A percentile compares a stretch with the other conserved stretches of the same genome.
phyloP scores from a whole-genome alignment of 495 filamentous ascomycete genomes.

The Pseudomonodictys pantanalensis region DNA sequence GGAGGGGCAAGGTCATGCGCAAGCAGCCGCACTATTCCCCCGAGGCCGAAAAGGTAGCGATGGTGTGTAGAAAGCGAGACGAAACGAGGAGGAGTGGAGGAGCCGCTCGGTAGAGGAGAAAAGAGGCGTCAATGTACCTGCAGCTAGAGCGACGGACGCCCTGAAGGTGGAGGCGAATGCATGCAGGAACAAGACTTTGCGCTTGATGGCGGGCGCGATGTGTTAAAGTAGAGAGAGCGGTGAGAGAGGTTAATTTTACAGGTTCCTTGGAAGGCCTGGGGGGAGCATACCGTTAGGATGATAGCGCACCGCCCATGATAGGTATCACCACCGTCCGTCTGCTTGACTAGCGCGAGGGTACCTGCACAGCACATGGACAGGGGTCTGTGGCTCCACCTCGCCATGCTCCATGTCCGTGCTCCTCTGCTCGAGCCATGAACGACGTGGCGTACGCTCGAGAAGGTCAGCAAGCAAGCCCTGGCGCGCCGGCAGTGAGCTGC shows the following conservation, averaged over 20 bases:
- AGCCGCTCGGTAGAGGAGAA: neutral
- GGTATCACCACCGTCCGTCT: slow-evolving; percentile 24
- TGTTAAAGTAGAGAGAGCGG: slow-evolving; percentile 22
- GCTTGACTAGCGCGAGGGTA: slow-evolving; percentile 5
- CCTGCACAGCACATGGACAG: slow-evolving; percentile 19
- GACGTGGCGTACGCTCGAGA: slow-evolving; percentile 12
- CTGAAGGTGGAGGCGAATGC: slow-evolving; percentile 6
- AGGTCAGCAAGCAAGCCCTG: slow-evolving; percentile 4
- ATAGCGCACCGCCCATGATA: slow-evolving; percentile 26
- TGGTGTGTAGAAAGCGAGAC: neutral
- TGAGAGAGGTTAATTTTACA: slow-evolving; percentile 32
- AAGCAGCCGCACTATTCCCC: slow-evolving; percentile 23
- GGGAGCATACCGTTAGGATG: slow-evolving; percentile 22
- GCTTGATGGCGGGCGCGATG: slow-evolving; percentile 17
- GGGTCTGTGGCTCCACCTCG: slow-evolving; percentile 6
- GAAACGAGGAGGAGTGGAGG: neutral
- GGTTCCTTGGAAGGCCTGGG: slow-evolving; percentile 11
- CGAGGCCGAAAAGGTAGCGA: slow-evolving; percentile 16
- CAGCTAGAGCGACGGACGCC: slow-evolving; percentile 14
- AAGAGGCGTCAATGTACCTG: slow-evolving; percentile 6
- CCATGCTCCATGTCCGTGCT: neutral
- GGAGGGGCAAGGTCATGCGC: slow-evolving; percentile 30
- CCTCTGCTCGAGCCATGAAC: neutral
- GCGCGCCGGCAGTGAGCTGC: neutral
- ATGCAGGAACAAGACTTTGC: slow-evolving; percentile 4